A percentile compares a stretch with the other conserved stretches of the same genome.
These are phyloP conservation scores for Penicillium griseofulvum DNA, from an alignment of 2,329 filamentous ascomycete genomes.

Conservation along the genomic window DNA sequence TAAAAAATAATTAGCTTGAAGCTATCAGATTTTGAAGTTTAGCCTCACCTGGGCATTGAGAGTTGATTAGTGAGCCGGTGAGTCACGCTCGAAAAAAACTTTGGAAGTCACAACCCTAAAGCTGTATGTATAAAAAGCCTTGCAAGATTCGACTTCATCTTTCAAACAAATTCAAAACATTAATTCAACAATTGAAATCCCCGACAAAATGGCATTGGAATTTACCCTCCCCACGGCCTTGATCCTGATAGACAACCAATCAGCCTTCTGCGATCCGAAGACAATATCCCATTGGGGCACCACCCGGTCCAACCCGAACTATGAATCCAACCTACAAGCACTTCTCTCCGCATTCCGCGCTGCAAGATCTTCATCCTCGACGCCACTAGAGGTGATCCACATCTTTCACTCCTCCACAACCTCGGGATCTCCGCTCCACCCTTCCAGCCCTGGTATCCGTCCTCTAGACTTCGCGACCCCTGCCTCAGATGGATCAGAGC, in stretches of 20 bases:
- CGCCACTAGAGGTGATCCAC: constrained; percentile 42
- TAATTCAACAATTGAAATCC: neutral
- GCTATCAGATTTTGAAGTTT: neutral
- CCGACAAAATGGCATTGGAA: constrained; percentile 17
- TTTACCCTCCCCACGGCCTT: constrained; percentile 40
- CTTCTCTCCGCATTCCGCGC: constrained; percentile 40
- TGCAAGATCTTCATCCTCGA: constrained; percentile 14
- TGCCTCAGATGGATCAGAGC: constrained; percentile 34
- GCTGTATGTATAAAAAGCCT: neutral
- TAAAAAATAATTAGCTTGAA: too few relatives aligned
- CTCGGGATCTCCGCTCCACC: constrained; percentile 38
- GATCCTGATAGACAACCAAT: constrained; percentile 51
- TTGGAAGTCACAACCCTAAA: neutral
- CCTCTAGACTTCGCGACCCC: constrained; percentile 34
- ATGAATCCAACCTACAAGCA: constrained; percentile 44
- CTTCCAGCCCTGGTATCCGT: constrained; percentile 28
- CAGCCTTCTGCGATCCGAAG: constrained; percentile 39
- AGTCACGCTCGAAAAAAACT: neutral
- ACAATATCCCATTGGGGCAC: constrained; percentile 39
- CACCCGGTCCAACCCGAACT: constrained; percentile 45
- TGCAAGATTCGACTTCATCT: too few relatives aligned
- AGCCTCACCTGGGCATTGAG: neutral
- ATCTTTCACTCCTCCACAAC: constrained; percentile 45
- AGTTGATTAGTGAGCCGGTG: neutral
- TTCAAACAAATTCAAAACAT: neutral